Conservation (phyloP, 2,329 filamentous ascomycete species). For the Sporothrix mexicana region DNA sequence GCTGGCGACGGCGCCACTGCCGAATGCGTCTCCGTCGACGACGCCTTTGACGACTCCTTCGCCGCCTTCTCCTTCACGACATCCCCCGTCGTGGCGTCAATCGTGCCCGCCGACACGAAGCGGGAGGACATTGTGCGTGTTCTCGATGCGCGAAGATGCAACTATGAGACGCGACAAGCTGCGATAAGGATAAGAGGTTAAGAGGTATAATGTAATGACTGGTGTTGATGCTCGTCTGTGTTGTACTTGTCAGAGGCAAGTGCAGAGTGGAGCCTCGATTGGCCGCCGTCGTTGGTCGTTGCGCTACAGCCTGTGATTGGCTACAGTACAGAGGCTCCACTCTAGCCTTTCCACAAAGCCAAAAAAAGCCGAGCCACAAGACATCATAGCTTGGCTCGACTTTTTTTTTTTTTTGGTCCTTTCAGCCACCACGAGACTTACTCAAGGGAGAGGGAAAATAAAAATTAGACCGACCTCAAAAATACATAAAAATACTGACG, state of each 20-base stretch:
- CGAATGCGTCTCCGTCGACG: too few species aligned
- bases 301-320: background rate
- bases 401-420: background rate
- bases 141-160: background rate
- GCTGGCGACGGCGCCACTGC: background rate
- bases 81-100: conserved; percentile 49
- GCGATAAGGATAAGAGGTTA: background rate
- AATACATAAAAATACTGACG: background rate
- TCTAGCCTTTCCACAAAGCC: background rate
- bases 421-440: conserved; percentile 25
- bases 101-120: conserved; percentile 62
- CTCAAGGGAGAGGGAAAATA: background rate
- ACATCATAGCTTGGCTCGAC: background rate
- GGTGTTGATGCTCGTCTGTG: background rate
- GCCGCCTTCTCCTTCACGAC: conserved; percentile 27
- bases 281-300: background rate
- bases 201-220: too few species aligned
- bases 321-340: background rate
- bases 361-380: background rate
- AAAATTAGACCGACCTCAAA: background rate
- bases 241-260: background rate
- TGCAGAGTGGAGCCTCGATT: background rate
- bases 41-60: conserved; percentile 14
- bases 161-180: background rate
- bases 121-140: conserved; percentile 54